phyloP scores from a whole-genome alignment of 164 flowering plant species.

The Aristolochia californica region DNA sequence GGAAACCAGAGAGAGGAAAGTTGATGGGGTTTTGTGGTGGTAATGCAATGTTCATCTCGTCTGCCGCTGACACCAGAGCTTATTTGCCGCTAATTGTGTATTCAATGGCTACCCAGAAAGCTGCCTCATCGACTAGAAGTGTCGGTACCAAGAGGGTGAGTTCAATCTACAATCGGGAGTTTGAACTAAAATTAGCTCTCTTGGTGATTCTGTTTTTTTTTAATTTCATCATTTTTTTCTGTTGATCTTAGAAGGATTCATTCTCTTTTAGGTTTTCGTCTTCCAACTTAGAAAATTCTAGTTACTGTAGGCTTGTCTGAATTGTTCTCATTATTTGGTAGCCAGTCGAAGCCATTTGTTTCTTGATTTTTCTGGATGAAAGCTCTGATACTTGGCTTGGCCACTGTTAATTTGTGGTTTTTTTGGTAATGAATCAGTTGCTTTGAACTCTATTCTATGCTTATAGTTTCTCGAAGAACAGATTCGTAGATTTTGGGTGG shows the following conservation, averaged over 20 bases:
- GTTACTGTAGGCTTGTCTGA: too few species aligned
- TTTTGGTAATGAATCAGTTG: too few species aligned
- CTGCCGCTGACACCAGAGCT: slow-evolving; percentile 1
- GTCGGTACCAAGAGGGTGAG: slow-evolving; percentile 43
- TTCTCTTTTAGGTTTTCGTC: too few species aligned
- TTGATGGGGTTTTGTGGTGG: slow-evolving; percentile 13
- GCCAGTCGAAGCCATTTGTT: too few species aligned
- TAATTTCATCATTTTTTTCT: background rate
- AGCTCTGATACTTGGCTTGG: too few species aligned
- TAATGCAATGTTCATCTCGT: slow-evolving; percentile 13
- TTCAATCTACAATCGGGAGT: slow-evolving; percentile 2
- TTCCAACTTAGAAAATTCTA: too few species aligned
- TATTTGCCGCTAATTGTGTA: slow-evolving; percentile 20
- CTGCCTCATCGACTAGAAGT: slow-evolving; percentile 33
- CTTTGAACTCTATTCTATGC: too few species aligned
- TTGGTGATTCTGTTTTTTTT: background rate
- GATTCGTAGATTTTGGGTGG: too few species aligned
- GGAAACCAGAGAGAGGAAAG: background rate
- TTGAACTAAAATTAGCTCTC: background rate
- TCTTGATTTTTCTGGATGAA: too few species aligned
- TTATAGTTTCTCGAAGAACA: too few species aligned
- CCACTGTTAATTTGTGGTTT: too few species aligned
- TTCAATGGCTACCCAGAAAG: slow-evolving; percentile 70
- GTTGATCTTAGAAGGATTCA: background rate
- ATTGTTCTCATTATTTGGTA: too few species aligned